A percentile compares a stretch with the other conserved stretches of the same genome.
These are phyloP conservation scores for Rhodamnia rubescens DNA, from an alignment of 345 rosid genomes.

Conservation along the genomic window DNA sequence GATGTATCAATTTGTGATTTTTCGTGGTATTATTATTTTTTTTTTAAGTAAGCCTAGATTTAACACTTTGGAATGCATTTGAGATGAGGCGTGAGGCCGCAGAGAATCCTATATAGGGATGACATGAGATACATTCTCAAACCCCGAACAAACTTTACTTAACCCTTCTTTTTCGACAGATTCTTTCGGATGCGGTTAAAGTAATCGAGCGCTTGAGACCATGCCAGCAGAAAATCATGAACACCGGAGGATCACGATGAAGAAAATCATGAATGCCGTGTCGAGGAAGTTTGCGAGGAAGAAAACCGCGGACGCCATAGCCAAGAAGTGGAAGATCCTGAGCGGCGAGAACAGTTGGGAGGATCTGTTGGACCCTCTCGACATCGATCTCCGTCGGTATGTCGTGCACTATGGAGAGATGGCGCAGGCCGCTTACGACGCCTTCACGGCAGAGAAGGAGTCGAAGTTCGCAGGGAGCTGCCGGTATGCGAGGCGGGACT, in stretches of 20 bases:
- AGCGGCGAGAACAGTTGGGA: constrained; percentile 63
- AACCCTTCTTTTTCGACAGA: neutral
- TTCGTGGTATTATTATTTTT: too few species aligned
- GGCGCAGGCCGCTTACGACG: constrained; percentile 71
- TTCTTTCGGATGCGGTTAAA: neutral
- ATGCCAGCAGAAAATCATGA: neutral
- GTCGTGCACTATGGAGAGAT: constrained; percentile 77
- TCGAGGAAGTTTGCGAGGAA: constrained; percentile 13
- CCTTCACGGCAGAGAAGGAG: constrained; percentile 42
- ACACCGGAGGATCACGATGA: neutral
- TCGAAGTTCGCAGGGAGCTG: constrained; percentile 61
- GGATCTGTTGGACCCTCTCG: constrained; percentile 50
- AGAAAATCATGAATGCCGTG: neutral
- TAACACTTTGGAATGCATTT: neutral
- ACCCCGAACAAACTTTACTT: neutral
- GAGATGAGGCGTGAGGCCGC: neutral
- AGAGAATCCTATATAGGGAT: neutral
- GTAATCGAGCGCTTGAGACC: neutral
- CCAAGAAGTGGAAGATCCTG: constrained; percentile 51
- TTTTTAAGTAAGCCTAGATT: too few species aligned
- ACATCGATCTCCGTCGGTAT: constrained; percentile 56
- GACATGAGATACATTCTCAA: neutral
- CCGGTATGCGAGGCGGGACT: constrained; percentile 35
- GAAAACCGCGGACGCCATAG: constrained; percentile 9
- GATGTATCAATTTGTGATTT: too few species aligned